Conservation (phyloP, 805 yeast species). For the Myxozyma neotropica region DNA sequence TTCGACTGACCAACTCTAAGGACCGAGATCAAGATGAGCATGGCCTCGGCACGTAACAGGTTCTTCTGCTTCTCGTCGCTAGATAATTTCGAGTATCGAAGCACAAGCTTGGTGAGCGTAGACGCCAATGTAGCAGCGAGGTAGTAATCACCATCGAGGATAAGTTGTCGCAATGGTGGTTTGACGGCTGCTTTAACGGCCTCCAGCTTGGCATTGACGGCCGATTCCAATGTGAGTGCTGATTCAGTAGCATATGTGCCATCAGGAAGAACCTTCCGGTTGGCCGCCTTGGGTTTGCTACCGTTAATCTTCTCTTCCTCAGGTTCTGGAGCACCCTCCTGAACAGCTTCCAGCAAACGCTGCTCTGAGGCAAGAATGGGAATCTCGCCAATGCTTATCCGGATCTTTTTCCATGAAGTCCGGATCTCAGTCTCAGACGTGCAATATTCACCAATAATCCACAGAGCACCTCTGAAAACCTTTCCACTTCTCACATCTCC, state of each 20-base stretch:
- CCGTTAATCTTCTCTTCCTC: slow-evolving; percentile 42
- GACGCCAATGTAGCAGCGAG: slow-evolving; percentile 85
- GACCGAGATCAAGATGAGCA: slow-evolving; percentile 88
- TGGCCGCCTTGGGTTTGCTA: slow-evolving; percentile 44
- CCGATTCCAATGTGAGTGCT: slow-evolving; percentile 55
- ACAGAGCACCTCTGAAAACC: slow-evolving; percentile 88
- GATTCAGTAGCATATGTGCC: slow-evolving; percentile 98
- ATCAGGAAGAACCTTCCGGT: slow-evolving; percentile 93
- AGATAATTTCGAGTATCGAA: slow-evolving; percentile 67
- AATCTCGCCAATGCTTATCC: slow-evolving; percentile 83
- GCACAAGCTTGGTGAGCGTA: slow-evolving; percentile 82
- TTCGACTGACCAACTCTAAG: slow-evolving; percentile 82
- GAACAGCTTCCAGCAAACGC: slow-evolving; percentile 48
- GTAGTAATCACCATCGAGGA: slow-evolving; percentile 87
- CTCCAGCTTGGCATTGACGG: slow-evolving; percentile 44
- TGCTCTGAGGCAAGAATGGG: slow-evolving; percentile 81
- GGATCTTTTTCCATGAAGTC: slow-evolving; percentile 82
- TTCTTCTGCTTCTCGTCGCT: slow-evolving; percentile 59
- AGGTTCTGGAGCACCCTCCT: slow-evolving; percentile 42
- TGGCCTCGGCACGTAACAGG: slow-evolving; percentile 91
- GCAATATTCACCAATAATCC: slow-evolving; percentile 95
- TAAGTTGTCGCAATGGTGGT: slow-evolving; percentile 78
- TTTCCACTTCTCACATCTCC: slow-evolving; percentile 78
- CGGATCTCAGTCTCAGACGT: slow-evolving; percentile 70
- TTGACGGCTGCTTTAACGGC: slow-evolving; percentile 45